These are phyloP conservation scores for Dichotomopilus funicola DNA, from an alignment of 2,329 filamentous ascomycete species.

Conservation along the genomic window DNA sequence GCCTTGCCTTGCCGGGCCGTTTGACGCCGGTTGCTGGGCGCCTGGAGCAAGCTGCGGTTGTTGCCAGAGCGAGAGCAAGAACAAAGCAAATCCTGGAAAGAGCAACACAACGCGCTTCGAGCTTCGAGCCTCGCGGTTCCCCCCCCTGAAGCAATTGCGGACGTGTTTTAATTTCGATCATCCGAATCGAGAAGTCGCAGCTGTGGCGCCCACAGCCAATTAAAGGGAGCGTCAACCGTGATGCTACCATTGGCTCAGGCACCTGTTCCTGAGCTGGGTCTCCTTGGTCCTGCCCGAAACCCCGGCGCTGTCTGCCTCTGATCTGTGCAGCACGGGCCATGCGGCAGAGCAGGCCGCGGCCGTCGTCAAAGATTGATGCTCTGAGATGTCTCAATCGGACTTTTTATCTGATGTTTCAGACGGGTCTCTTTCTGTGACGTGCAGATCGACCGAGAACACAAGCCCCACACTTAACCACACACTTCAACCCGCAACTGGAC, in stretches of 20 bases:
- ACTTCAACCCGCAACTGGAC: not conserved
- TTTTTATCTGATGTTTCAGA: slow-evolving; percentile 1
- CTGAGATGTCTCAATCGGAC: no score
- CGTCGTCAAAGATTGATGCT: no score
- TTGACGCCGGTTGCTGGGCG: not conserved
- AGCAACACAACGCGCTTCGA: no score
- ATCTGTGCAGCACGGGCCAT: not conserved
- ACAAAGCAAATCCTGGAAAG: no score
- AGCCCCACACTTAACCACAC: not conserved
- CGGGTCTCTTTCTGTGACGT: not conserved
- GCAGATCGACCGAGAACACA: not conserved
- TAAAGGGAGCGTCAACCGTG: slow-evolving; percentile 14
- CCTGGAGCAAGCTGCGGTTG: not conserved
- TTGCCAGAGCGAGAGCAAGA: slow-evolving; percentile 1
- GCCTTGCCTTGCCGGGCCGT: not conserved
- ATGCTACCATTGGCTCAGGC: slow-evolving; percentile 19
- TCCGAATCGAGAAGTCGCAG: slow-evolving; percentile 21
- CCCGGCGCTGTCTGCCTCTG: slow-evolving; percentile 2
- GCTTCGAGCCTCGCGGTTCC: slow-evolving; percentile 8
- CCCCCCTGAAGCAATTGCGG: slow-evolving; percentile 12
- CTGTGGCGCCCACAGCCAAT: slow-evolving; percentile 18
- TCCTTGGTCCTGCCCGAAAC: slow-evolving; percentile 4
- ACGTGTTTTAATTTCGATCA: slow-evolving; percentile 25
- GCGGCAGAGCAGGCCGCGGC: no score
- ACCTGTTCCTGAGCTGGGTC: slow-evolving; percentile 15